phyloP scores from a whole-genome alignment of 2,329 filamentous ascomycete genomes.

The Neospermospora avenae region DNA sequence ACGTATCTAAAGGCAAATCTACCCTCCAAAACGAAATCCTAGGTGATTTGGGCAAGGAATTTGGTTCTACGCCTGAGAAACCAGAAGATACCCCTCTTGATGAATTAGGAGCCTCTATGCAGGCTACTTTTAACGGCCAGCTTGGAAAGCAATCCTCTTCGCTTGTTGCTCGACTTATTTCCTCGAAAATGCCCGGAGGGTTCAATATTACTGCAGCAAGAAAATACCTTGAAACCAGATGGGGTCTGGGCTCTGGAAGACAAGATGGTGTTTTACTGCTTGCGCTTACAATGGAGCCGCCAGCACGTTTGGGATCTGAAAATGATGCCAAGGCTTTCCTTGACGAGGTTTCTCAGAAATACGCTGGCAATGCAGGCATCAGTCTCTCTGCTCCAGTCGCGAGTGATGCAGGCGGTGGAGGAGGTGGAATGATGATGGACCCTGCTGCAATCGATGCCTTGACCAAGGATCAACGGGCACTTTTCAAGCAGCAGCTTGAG shows the following conservation, averaged over 20 bases:
- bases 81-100: conserved; percentile 96
- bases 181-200: conserved; percentile 98
- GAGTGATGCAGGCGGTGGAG: conserved; percentile 65
- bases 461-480: conserved; percentile 90
- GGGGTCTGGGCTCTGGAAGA: conserved; percentile 81
- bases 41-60: conserved; percentile 96
- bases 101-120: conserved; percentile 92
- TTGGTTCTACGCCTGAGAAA: conserved; percentile 96
- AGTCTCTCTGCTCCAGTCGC: conserved; percentile 74
- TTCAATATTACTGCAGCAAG: conserved; percentile 97
- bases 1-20: conserved; percentile 71
- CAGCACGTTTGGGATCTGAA: conserved; percentile 84
- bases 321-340: conserved; percentile 89
- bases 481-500: conserved; percentile 98
- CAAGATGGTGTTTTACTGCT: conserved; percentile 89
- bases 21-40: conserved; percentile 98
- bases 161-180: conserved; percentile 89
- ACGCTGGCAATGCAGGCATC: conserved; percentile 79
- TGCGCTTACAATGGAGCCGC: conserved; percentile 88
- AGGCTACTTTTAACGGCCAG: conserved; percentile 97
- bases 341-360: conserved; percentile 85
- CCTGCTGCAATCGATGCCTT: conserved; percentile 93
- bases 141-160: conserved; percentile 95
- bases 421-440: conserved; percentile 98
- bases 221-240: conserved; percentile 92